These are phyloP conservation scores for Udeniomyces megalosporus DNA, from an alignment of 768 basidiomycete genomes.

Conservation along the genomic window DNA sequence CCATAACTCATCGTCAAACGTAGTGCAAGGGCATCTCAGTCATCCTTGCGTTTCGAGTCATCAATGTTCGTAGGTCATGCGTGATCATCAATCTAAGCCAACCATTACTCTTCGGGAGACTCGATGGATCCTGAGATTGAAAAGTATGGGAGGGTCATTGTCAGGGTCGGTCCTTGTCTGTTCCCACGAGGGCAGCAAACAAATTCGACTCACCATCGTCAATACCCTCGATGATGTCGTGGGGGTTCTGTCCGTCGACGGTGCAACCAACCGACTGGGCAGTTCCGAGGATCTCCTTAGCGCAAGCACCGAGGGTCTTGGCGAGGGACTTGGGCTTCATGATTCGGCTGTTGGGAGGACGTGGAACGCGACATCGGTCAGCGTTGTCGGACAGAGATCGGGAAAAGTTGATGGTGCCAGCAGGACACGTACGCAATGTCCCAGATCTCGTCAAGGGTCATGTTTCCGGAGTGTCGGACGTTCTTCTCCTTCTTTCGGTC, in stretches of 20 bases:
- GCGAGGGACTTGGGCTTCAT: constrained; percentile 90
- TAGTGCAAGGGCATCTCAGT: too few relatives aligned
- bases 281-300: constrained; percentile 96
- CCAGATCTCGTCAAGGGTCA: constrained; percentile 74
- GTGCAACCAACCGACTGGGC: constrained; percentile 95
- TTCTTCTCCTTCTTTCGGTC: constrained; percentile 99
- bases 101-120: not conserved
- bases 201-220: constrained; percentile 21
- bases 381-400: not conserved
- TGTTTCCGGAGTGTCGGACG: constrained; percentile 94
- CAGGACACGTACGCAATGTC: constrained; percentile 10
- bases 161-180: too few relatives aligned
- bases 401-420: not conserved
- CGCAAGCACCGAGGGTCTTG: constrained; percentile 72
- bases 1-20: too few relatives aligned
- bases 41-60: too few relatives aligned
- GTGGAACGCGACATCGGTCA: not conserved
- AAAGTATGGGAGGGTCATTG: too few relatives aligned
- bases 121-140: not conserved
- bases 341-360: constrained; percentile 40
- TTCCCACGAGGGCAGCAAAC: too few relatives aligned
- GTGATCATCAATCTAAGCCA: not conserved
- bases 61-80: too few relatives aligned
- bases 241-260: constrained; percentile 77
- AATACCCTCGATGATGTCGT: constrained; percentile 58